Base-by-base conservation (phyloP, 2,329 filamentous ascomycete genomes). In the Ophiocordyceps robertsii region DNA sequence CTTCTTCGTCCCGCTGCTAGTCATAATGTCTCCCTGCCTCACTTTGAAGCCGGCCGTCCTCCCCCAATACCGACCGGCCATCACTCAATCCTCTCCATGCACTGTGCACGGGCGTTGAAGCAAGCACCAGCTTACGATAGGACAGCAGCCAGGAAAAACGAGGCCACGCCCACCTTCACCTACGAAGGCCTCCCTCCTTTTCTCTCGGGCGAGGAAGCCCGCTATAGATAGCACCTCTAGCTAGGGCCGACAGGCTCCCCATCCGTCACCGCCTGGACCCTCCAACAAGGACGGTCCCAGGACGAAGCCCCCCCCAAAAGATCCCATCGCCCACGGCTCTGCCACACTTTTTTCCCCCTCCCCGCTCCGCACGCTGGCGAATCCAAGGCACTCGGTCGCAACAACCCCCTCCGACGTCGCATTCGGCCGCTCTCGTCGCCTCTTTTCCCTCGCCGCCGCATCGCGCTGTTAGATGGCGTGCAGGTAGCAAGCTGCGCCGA, bases 261-360 rank as follows among this genome's bases (percentile, higher is more conserved):
- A 37, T 42, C 46, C 47, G 47, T 51, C 49, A 54, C 51, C 49
- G 51, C 49, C 47, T 47, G 48, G 43, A 46, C 48, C 46, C 45
- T 42, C 17, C 16, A 12, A 13, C 36, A 14, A n/a, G 17, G 19
- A 36, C 41, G 16, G 37, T 17, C 21, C 16, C 30, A 27, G 38
- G 14, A 16, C 29, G 6, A 13, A 30, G 16, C 33, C 9, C 33
- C 14, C 7, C 32, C 14, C 32, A 3, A 8, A 13, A 13, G 9
- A 7, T 5, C 14, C 14, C 33, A 13, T 32, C 31, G 12, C 12
- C 31, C 31, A 32, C 31, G 4, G 19, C 31, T 13, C 31, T 10
- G 11, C 31, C 31, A 12, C 31, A 33, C 31, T 14, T 33, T 33
- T 33, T 31, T 14, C 3, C 5, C 31, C 4, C n/a, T 7, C 31